These are phyloP conservation scores for Yamadazyma songkhlaensis DNA, from an alignment of 1,139 yeast species.

Conservation along the genomic window DNA sequence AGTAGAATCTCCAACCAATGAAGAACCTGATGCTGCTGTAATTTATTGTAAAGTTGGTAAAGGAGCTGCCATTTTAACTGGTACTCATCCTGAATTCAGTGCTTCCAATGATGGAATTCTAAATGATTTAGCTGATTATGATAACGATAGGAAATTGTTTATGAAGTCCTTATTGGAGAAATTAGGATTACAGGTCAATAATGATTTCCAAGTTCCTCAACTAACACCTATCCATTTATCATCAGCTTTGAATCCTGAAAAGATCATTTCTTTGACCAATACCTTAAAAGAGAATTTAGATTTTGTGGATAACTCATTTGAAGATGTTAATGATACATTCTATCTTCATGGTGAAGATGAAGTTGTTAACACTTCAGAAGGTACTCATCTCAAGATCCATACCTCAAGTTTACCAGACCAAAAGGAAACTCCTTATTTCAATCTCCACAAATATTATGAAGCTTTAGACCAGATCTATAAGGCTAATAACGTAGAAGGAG, in stretches of 20 bases:
- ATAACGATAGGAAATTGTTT: constrained; percentile 55
- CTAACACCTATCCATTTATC: constrained; percentile 61
- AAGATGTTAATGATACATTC: constrained; percentile 55
- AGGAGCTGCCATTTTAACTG: constrained; percentile 77
- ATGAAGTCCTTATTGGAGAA: constrained; percentile 53
- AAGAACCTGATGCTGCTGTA: constrained; percentile 65
- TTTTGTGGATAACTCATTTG: constrained; percentile 39
- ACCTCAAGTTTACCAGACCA: constrained; percentile 36
- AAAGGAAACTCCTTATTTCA: constrained; percentile 68
- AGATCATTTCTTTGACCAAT: constrained; percentile 23
- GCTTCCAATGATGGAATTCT: constrained; percentile 30
- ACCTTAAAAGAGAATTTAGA: constrained; percentile 39
- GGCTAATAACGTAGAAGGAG: constrained; percentile 21
- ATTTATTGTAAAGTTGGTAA: constrained; percentile 65
- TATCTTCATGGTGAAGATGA: constrained; percentile 30
- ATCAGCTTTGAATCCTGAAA: constrained; percentile 25
- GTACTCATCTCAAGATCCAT: constrained; percentile 24
- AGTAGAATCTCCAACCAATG: constrained; percentile 25
- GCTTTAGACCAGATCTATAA: constrained; percentile 32
- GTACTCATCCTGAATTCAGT: constrained; percentile 87
- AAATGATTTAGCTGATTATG: constrained; percentile 19
- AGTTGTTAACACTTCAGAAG: constrained; percentile 17
- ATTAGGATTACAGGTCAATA: constrained; percentile 68
- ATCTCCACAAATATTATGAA: constrained; percentile 54
- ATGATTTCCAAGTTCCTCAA: constrained; percentile 52